Evolutionary conservation across 352 stramenopile species (phyloP), one percentile per base, ranked within the genome.

Genomic region (Phytophthora cactorum): DNA sequence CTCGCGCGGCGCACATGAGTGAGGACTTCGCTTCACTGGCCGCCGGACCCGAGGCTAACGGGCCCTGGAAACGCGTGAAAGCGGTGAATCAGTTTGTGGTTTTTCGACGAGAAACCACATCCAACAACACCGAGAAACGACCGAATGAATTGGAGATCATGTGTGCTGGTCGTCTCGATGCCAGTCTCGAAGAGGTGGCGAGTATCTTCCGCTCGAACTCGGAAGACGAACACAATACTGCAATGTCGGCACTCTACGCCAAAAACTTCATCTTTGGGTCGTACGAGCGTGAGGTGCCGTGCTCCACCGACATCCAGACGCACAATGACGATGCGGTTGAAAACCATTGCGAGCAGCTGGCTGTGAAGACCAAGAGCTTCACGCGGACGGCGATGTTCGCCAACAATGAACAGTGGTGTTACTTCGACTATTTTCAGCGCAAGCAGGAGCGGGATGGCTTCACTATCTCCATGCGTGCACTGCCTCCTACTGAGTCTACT

Each of bases 221-320:
- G 5, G 60, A 63, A 22, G 63, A 34, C 10, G 63, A 63, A 3
- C 77, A 74, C 53, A 60, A 68, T 14, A 27, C 59, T 0, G 43
- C 53, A 3, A 81, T 81, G 73, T 15, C 5, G 11, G 76, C 61
- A 12, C 43, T 81, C 5, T 73, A 79, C 15, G 28, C 25, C 29
- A 62, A 68, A 31, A 56, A 69, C 5, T 76, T 68, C 39, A 76
- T 71, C 52, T 76, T 76, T 36, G 68, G 68, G 15, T 66, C 68
- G 3, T 47, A 63, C 9, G 68, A 71, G 17, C 70, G 63, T 2
- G 17, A 59, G n/a, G 55, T 70, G 12, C 12, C 9, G 2, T 55
- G 55, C 5, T n/a, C 27, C 3, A 52, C 29, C 3, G n/a, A 28
- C 10, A 59, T 5, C 3, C 38, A 4, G 14, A 68, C n/a, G 6